These are phyloP conservation scores for Paragyromitra xinjiangensis DNA, from an alignment of 495 filamentous ascomycete species.

Conservation along the genomic window DNA sequence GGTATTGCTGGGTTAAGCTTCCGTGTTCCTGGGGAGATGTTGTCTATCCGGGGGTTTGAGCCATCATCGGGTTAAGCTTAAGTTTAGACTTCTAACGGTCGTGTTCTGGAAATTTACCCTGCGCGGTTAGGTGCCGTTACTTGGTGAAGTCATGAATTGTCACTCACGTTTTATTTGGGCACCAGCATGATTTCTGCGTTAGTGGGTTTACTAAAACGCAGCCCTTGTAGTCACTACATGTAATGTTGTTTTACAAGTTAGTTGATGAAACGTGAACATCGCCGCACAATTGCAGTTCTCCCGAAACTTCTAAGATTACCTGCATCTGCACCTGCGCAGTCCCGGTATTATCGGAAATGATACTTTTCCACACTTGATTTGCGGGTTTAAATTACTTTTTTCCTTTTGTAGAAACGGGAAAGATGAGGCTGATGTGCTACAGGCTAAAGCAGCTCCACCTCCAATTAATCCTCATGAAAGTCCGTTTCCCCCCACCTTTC, in stretches of 20 bases:
- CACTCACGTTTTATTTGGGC: neutral
- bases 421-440: conserved; percentile 16
- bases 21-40: neutral
- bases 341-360: neutral
- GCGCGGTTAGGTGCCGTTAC: neutral
- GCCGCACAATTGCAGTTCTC: neutral
- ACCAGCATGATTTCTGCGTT: neutral
- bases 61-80: neutral
- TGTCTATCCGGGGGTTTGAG: neutral
- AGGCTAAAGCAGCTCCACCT: neutral
- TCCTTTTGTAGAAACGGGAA: neutral
- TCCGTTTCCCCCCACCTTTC: too few relatives aligned
- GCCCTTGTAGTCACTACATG: too few relatives aligned
- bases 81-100: neutral
- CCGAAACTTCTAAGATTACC: neutral
- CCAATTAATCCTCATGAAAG: too few relatives aligned
- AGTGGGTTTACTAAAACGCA: neutral
- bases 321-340: neutral
- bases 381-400: neutral
- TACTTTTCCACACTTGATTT: conserved; percentile 6
- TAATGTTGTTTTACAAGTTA: neutral
- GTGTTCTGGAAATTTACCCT: neutral
- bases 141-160: neutral
- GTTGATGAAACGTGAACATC: neutral
- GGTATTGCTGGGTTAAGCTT: neutral